These are phyloP conservation scores for Agaricus subrufescens DNA, from an alignment of 768 basidiomycete species.

Conservation along the genomic window DNA sequence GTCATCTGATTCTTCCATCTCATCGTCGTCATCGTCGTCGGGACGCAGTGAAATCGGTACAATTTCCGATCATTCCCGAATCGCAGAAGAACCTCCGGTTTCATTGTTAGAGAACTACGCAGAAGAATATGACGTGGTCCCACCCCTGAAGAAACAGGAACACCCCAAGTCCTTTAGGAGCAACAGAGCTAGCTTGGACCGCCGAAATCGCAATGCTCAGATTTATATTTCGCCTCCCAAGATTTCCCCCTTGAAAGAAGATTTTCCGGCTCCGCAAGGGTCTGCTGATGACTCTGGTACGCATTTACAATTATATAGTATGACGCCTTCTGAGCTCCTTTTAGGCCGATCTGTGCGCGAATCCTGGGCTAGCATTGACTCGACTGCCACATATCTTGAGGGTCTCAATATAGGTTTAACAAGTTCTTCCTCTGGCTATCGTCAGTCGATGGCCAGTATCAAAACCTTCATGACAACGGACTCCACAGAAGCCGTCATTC, in stretches of 20 bases:
- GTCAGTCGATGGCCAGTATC: slow-evolving; percentile 48
- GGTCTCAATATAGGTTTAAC: slow-evolving; percentile 35
- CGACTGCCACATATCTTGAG: slow-evolving; percentile 33
- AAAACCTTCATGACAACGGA: slow-evolving; percentile 52
- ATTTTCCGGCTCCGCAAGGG: background rate
- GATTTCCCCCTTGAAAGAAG: slow-evolving; percentile 2
- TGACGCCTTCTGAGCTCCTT: background rate
- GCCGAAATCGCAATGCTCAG: slow-evolving; percentile 23
- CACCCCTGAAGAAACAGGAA: slow-evolving; percentile 11
- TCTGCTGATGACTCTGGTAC: background rate
- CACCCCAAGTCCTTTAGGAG: slow-evolving; percentile 14
- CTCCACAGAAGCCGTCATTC: slow-evolving; percentile 56
- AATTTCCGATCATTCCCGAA: slow-evolving; percentile 24
- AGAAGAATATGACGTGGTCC: slow-evolving; percentile 33
- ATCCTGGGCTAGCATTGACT: slow-evolving; percentile 18
- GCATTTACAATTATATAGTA: background rate
- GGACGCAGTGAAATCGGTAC: background rate
- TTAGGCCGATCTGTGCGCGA: slow-evolving; percentile 8
- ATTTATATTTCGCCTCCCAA: slow-evolving; percentile 17
- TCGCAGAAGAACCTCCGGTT: slow-evolving; percentile 35
- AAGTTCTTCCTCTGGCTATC: slow-evolving; percentile 28
- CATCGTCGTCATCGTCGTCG: slow-evolving; percentile 22
- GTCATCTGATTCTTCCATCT: slow-evolving; percentile 38
- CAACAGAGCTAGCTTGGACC: slow-evolving; percentile 8
- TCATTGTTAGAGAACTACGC: slow-evolving; percentile 47